phyloP scores from a whole-genome alignment of 83 land plant species.

The Picea engelmannii region DNA sequence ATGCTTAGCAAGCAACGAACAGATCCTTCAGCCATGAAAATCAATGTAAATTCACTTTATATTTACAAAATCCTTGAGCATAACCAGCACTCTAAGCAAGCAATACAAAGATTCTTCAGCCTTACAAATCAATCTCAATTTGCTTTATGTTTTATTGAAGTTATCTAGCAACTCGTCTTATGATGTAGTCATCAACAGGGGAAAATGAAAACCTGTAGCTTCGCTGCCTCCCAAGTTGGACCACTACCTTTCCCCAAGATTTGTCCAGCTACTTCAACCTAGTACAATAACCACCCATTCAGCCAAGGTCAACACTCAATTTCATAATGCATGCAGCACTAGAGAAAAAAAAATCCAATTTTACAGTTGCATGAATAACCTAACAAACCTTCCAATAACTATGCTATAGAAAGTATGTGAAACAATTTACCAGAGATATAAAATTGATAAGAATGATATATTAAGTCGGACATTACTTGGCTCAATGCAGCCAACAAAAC shows the following conservation, averaged over 20 bases:
- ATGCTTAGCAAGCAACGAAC: too few species aligned
- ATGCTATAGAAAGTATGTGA: not conserved
- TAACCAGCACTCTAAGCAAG: too few species aligned
- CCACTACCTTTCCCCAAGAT: conserved; percentile 67
- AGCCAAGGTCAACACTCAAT: not conserved
- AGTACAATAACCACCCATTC: not conserved
- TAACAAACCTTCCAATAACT: too few species aligned
- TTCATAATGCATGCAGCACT: conserved; percentile 1
- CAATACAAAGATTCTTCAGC: too few species aligned
- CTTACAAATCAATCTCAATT: too few species aligned
- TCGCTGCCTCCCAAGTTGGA: conserved; percentile 73
- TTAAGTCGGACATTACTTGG: not conserved
- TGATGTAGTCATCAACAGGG: not conserved
- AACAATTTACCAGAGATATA: not conserved
- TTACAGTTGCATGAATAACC: conserved; percentile 4
- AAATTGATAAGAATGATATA: not conserved
- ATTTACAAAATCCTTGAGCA: too few species aligned
- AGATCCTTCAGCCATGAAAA: too few species aligned
- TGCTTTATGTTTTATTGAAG: too few species aligned
- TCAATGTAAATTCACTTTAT: too few species aligned
- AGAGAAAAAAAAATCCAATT: not conserved
- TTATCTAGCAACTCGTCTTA: too few species aligned
- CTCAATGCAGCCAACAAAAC: not conserved
- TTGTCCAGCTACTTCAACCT: conserved; percentile 80
- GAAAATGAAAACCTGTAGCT: conserved; percentile 50